Evolutionary conservation across 768 basidiomycete genomes (phyloP), one percentile per base, ranked within the genome.

Genomic region (Mycena amicta): DNA sequence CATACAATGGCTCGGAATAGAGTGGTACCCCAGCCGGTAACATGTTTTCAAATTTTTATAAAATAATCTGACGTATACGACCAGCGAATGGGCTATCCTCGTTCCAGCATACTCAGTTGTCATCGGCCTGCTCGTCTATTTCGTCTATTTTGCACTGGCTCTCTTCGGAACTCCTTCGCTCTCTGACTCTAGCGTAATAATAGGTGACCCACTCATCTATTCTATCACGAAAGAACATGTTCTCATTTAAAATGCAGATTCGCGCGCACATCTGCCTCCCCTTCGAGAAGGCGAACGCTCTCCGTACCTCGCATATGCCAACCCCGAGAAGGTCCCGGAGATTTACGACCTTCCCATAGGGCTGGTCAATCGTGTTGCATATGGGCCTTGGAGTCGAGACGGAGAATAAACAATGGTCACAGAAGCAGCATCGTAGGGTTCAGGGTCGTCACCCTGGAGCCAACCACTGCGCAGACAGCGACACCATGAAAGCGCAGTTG

Each of bases 1-100:
- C 70, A 86, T 95, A 53, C 52, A 80, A 37, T 77, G 78, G 74
- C 68, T 84, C 11, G 93, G 93, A 8, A 77, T 94, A 27, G 73
- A 80, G 12, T 95, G 93, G 93, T 95, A 93, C 67, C 93, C 93
- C n/a, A 92, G 80, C 67, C 81, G 92, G 93, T 90, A 55, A 62
- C 81, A 64, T 27, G n/a, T n/a, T n/a, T n/a, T n/a, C n/a, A n/a
- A n/a, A n/a, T n/a, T n/a, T n/a, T n/a, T n/a, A n/a, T n/a, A n/a
- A n/a, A n/a, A n/a, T n/a, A 45, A 31, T 50, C 57, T 33, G 53
- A 41, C 26, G 28, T 53, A 33, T 6, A 55, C 52, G 57, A 47
- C 18, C 61, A 94, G 93, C 20, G 92, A 95, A 77, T 95, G 93
- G 93, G 83, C 91, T 26, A 65, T 95, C 26, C 82, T 94, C 20